Evolutionary conservation across 1,284 basidiomycete species (phyloP), one percentile per base, ranked within the genome.

Genomic region (Cryptococcus deneoformans): DNA sequence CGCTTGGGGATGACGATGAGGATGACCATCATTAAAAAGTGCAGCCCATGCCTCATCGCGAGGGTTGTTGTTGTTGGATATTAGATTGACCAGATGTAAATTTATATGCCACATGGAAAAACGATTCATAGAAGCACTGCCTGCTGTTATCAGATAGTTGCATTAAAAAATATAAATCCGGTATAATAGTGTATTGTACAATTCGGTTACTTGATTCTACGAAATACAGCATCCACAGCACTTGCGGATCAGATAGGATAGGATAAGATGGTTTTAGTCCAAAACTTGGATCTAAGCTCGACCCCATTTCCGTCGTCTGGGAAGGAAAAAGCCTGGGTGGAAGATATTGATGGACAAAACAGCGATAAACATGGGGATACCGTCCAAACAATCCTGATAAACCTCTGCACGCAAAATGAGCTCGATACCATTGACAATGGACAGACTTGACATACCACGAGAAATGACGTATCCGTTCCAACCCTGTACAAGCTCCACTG

Each of bases 291-390:
- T 20, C 20, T 20, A 20, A 20, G 20, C 20, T 20, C 20, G 20
- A 20, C 20, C 20, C 58, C 58, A 60, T 5, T 7, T 11, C 7
- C 8, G 8, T 44, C 54, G 37, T 34, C 36, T 52, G n/a, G 50
- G 50, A 2, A 83, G 69, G 35, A 82, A 73, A 50, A 75, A 69
- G 1, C 83, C 81, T 3, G 84, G 84, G 63, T 85, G 83, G 46
- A 82, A 68, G 59, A 84, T 54, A 67, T 85, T 85, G 52, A 86
- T 68, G 1, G 79, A 80, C 57, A 76, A 81, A 52, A 83, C 81
- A 2, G 84, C 84, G 5, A 85, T 72, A 1, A 78, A 68, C 57
- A 87, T 80, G 81, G 86, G 85, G 0, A 75, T 75, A n/a, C 81
- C 85, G 58, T 87, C 85, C 10, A 87, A 78, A 11, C 83, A 79